phyloP scores from a whole-genome alignment of 2,329 filamentous ascomycete species.

The Byssoonygena ceratinophila region DNA sequence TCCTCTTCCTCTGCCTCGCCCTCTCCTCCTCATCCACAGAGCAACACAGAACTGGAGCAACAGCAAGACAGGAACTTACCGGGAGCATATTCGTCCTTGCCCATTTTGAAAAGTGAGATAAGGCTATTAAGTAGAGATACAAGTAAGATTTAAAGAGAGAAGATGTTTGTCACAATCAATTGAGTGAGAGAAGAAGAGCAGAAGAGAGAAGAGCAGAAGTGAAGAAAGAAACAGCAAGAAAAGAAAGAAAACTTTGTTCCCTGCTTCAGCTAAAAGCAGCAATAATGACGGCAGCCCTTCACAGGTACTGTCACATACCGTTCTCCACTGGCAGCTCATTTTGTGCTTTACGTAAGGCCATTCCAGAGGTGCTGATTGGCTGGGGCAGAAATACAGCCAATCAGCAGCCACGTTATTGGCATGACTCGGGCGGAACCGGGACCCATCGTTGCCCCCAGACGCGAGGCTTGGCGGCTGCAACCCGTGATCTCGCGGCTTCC shows the following conservation, averaged over 20 bases:
- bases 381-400: neutral
- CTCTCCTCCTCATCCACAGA: neutral
- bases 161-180: slow-evolving; percentile 7
- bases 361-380: neutral
- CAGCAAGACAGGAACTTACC: slow-evolving; percentile 31
- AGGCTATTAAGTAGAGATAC: slow-evolving; percentile 10
- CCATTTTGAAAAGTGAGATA: slow-evolving; percentile 26
- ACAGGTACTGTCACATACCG: no score
- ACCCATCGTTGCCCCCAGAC: slow-evolving; percentile 1
- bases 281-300: neutral
- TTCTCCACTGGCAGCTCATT: neutral
- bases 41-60: neutral
- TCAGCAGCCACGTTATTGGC: neutral
- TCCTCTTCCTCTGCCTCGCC: no score
- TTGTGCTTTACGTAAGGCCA: neutral
- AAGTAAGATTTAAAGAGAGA: slow-evolving; percentile 22
- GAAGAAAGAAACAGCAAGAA: no score
- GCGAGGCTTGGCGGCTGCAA: neutral
- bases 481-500: neutral
- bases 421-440: slow-evolving; percentile 12
- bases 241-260: slow-evolving; percentile 10
- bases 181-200: slow-evolving; percentile 7
- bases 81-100: slow-evolving; percentile 38
- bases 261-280: neutral
- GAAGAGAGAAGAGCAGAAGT: neutral